Base-by-base conservation (phyloP, 371 early-diverging fungal species). In the Lichtheimia ramosa region DNA sequence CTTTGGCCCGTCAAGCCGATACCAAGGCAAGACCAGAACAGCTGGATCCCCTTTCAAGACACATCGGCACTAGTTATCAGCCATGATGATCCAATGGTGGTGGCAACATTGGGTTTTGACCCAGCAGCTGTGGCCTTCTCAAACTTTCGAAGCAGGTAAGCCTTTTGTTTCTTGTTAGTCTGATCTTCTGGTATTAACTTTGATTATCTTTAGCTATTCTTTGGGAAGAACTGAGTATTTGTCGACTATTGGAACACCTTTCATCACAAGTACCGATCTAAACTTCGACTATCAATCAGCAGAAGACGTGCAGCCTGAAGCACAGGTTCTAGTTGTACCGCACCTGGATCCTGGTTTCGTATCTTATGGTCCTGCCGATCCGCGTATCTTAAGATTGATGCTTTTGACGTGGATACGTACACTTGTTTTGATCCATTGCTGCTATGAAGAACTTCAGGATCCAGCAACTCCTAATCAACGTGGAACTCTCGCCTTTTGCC, bases 261-360 rank as follows among this genome's bases (percentile, higher is more conserved):
- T 55, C 12, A n/a, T 55, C 43, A 8, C 24, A 23, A 10, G 25
- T 12, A 0, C 21, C 2, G 14, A 55, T 12, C 8, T 24, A 27
- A 15, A 51, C 15, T 25, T 25, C 15, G 23, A 51, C 27, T n/a
- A 25, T 51, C 0, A 25, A 5, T 27, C 13, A 13, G 15, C 13
- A 7, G 4, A 24, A 23, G 8, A 13, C 24, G 6, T 0, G 10
- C 12, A 20, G 12, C 6, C 43, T n/a, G 42, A 1, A 24, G 5
- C 43, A 3, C 2, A 55, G 25, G 42, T 12, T 14, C 14, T 55
- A 1, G 21, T 43, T 13, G 15, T 55, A 5, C 43, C 42, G 1
- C 55, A 55, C 3, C 55, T 55, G 10, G 4, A 55, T 39, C 55
- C 55, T 1, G 43, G 55, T 6, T 55, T 55, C 15, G 55, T 55